phyloP scores from a whole-genome alignment of 2,329 filamentous ascomycete species.

The Paecilomyces sp. region DNA sequence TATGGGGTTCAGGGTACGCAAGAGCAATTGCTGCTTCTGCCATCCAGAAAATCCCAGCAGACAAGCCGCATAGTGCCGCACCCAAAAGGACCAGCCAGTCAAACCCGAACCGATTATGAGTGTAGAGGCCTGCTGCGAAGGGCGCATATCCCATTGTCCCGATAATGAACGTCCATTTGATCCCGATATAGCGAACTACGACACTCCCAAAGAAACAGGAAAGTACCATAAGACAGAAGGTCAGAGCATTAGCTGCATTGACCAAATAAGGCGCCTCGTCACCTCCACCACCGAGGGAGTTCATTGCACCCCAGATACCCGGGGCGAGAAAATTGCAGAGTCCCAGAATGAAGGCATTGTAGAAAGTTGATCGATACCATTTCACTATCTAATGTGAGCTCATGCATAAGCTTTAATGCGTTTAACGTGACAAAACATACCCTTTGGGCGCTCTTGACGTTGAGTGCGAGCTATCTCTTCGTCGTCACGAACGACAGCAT shows the following conservation, averaged over 20 bases:
- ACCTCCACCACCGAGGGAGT: conserved; percentile 64
- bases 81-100: conserved; percentile 65
- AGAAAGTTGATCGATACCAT: conserved; percentile 67
- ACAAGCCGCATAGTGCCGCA: conserved; percentile 61
- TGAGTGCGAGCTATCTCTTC: neutral
- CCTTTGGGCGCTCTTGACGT: neutral
- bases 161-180: conserved; percentile 63
- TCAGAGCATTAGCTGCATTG: conserved; percentile 64
- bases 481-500: neutral
- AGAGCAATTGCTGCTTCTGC: conserved; percentile 67
- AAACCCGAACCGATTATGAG: conserved; percentile 62
- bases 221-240: conserved; percentile 66
- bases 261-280: conserved; percentile 58
- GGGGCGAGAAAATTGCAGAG: conserved; percentile 64
- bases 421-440: neutral
- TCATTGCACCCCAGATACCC: conserved; percentile 68
- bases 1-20: conserved; percentile 63
- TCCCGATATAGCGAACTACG: conserved; percentile 60
- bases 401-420: conserved; percentile 3
- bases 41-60: conserved; percentile 69
- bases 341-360: conserved; percentile 64
- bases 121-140: conserved; percentile 64
- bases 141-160: conserved; percentile 67
- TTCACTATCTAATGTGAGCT: conserved; percentile 38
- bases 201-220: conserved; percentile 61